Evolutionary conservation across 192 early-diverging fungal species (phyloP), one percentile per base, ranked within the genome.

Genomic region (Backusella liffmaniae): DNA sequence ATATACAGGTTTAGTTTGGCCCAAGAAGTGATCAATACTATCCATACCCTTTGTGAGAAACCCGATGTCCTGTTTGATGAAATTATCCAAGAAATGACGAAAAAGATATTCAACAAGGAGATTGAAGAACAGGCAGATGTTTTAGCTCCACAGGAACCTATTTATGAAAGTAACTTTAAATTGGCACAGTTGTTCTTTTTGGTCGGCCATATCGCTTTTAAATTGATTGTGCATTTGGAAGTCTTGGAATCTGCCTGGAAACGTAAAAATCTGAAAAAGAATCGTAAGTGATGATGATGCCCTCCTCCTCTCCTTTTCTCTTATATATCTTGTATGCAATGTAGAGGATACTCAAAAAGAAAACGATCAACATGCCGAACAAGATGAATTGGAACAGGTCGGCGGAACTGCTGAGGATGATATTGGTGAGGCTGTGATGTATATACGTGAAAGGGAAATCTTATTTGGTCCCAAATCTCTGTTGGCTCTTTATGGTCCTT

Each of bases 221-320:
- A 98, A 84, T 93, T 98, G 77, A 96, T 97, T 79, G 96, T 98
- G 36, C 92, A 98, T 82, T 84, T 99, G 62, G 98, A 99, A 85
- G 87, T 90, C 2, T 91, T 99, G 29, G 98, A 99, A 83, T 86
- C 91, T 18, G 97, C 96, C 46, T 95, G 93, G 87, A 99, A 99
- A 83, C 86, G 95, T 29, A 87, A 92, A 76, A 96, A 92, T 83
- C 74, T 74, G 0, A 78, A 76, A 16, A 77, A 73, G 7, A 77
- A 80, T 26, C 67, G 78, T 83, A 73, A 66, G 69, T 56, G 16
- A 10, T 41, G 15, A 44, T 44, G 42, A 44, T 44, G 0, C 15
- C 15, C 4, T 39, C 37, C 34, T 13, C 26, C 66, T 37, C 44
- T 34, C 42, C 12, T 76, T 41, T 29, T 42, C 39, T 62, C 13